Percentiles rank a stretch among this genome's conserved stretches.
Conservation (phyloP, 768 basidiomycete genomes). For the Kwoniella newhampshirensis region DNA sequence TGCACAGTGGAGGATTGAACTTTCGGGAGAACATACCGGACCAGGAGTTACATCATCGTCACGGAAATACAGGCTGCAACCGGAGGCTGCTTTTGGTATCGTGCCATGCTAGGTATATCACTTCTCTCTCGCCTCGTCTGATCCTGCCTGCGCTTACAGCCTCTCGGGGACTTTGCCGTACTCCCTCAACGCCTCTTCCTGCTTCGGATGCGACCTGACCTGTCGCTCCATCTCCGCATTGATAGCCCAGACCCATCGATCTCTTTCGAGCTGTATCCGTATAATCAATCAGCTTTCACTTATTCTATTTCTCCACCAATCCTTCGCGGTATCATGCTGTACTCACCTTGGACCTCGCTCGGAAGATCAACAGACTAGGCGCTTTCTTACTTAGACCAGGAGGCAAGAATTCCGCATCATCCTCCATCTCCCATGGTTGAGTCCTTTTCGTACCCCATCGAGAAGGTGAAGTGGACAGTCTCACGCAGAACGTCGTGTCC, state of each 20-base stretch:
- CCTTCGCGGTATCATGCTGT: not conserved
- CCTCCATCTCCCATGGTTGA: conserved; percentile 38
- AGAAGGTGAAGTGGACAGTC: conserved; percentile 51
- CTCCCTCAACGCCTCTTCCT: conserved; percentile 68
- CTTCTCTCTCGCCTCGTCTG: too few species aligned
- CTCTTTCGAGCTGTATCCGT: conserved; percentile 73
- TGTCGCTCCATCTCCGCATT: conserved; percentile 85
- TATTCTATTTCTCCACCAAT: not conserved
- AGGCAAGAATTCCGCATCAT: conserved; percentile 55
- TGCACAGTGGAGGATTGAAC: too few species aligned
- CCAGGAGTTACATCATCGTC: too few species aligned
- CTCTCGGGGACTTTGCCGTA: conserved; percentile 60
- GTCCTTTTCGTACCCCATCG: conserved; percentile 55
- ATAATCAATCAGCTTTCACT: not conserved
- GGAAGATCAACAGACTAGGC: conserved; percentile 36
- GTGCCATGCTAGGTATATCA: too few species aligned
- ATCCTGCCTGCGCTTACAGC: too few species aligned
- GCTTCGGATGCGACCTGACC: conserved; percentile 62
- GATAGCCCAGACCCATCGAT: conserved; percentile 92
- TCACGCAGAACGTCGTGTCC: conserved; percentile 78
- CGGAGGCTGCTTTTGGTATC: too few species aligned
- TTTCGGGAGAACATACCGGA: too few species aligned
- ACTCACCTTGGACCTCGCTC: conserved; percentile 51
- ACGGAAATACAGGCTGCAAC: too few species aligned
- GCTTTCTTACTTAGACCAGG: conserved; percentile 58